phyloP scores from a whole-genome alignment of 495 filamentous ascomycete species.

The Clavariopsis aquatica region DNA sequence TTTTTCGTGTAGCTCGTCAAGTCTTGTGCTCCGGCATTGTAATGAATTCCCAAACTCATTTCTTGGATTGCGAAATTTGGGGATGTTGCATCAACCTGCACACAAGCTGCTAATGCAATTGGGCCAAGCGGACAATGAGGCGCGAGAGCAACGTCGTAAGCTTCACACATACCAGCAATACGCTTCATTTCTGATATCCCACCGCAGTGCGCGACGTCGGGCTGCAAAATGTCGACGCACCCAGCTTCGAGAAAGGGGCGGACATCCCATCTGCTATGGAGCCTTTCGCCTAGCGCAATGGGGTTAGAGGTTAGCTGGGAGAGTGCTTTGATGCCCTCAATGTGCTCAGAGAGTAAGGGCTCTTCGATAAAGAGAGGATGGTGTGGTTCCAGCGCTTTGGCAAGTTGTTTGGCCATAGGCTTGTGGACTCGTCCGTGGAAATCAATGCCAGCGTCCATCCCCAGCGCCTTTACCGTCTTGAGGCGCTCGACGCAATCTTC shows the following conservation, averaged over 20 bases:
- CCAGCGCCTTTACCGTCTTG: conserved; percentile 66
- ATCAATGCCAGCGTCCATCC: conserved; percentile 72
- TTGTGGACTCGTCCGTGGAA: conserved; percentile 80
- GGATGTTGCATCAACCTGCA: conserved; percentile 65
- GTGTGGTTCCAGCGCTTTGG: conserved; percentile 68
- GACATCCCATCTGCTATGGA: conserved; percentile 75
- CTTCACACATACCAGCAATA: conserved; percentile 73
- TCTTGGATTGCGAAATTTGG: conserved; percentile 80
- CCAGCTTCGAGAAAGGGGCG: conserved; percentile 69
- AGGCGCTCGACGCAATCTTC: conserved; percentile 68
- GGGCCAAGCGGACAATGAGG: conserved; percentile 79
- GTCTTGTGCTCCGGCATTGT: conserved; percentile 69
- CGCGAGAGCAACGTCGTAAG: conserved; percentile 75
- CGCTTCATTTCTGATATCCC: conserved; percentile 72
- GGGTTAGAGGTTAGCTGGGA: conserved; percentile 62
- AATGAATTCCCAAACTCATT: conserved; percentile 80
- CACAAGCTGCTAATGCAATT: conserved; percentile 70
- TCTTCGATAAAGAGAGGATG: conserved; percentile 80
- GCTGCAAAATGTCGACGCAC: conserved; percentile 73
- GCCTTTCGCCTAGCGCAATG: conserved; percentile 74
- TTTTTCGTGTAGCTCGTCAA: conserved; percentile 68
- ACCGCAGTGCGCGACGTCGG: conserved; percentile 74
- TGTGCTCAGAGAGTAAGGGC: conserved; percentile 71
- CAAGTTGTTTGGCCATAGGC: conserved; percentile 77
- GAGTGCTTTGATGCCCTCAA: conserved; percentile 67